Evolutionary conservation across 2,329 filamentous ascomycete genomes (phyloP).

Genomic region (Trichoderma pleuroti): DNA sequence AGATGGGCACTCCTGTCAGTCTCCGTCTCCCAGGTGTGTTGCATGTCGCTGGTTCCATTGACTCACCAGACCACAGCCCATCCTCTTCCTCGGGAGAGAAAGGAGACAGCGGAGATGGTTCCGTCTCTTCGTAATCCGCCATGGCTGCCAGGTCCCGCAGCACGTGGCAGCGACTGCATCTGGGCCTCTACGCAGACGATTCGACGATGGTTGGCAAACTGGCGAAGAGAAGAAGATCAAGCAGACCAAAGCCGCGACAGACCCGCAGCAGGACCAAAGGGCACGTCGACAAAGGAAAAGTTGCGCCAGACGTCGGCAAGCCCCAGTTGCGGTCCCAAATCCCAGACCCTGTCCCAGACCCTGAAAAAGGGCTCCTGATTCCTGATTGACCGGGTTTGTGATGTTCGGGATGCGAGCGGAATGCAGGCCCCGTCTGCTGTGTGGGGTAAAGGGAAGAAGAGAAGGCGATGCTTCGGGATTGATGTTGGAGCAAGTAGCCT

Average conservation of each 20-base stretch:
- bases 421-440: slow-evolving; percentile 3
- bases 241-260: neutral
- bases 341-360: neutral
- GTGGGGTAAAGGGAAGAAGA: slow-evolving; percentile 10
- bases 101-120: slow-evolving; percentile 40
- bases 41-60: too few relatives aligned
- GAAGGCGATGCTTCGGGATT: slow-evolving; percentile 14
- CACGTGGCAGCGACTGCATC: slow-evolving; percentile 35
- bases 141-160: slow-evolving; percentile 39
- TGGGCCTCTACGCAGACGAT: slow-evolving; percentile 25
- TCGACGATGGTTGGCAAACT: neutral
- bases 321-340: neutral
- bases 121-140: slow-evolving; percentile 59
- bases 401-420: neutral
- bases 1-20: slow-evolving; percentile 6
- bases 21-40: neutral
- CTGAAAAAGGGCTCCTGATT: slow-evolving; percentile 3
- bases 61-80: slow-evolving; percentile 82
- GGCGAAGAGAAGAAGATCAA: neutral
- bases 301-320: neutral
- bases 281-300: neutral
- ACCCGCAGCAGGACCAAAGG: neutral
- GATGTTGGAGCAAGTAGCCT: neutral
- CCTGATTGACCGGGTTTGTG: neutral
- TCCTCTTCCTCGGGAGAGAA: slow-evolving; percentile 72